phyloP scores from a whole-genome alignment of 1,139 yeast species.

The Taphrina wiesneri region DNA sequence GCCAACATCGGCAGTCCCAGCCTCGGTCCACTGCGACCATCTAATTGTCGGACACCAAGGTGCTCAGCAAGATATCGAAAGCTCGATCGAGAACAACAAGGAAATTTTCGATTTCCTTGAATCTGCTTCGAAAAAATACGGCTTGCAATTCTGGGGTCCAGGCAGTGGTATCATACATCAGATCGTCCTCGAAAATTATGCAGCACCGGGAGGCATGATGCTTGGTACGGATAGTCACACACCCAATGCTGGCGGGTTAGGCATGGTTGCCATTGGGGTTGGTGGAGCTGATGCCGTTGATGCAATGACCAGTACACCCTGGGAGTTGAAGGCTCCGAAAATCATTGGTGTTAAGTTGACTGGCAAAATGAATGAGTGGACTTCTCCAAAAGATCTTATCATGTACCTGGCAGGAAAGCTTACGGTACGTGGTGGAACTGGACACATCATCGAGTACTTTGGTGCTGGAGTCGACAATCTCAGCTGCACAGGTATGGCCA shows the following conservation, averaged over 20 bases:
- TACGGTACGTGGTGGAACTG: conserved; percentile 98
- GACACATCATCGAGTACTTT: conserved; percentile 89
- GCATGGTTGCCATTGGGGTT: conserved; percentile 94
- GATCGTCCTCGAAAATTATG: conserved; percentile 90
- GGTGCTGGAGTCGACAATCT: conserved; percentile 87
- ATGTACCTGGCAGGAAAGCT: conserved; percentile 83
- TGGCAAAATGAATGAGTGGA: conserved; percentile 85
- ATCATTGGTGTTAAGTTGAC: conserved; percentile 87
- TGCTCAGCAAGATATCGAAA: conserved; percentile 71
- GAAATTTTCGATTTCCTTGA: conserved; percentile 93
- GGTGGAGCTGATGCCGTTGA: conserved; percentile 99
- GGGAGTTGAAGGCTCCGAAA: conserved; percentile 98
- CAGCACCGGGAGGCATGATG: conserved; percentile 96
- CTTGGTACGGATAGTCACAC: conserved; percentile 99
- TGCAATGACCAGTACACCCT: conserved; percentile 94
- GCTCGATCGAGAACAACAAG: conserved; percentile 77
- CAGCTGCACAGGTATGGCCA: conserved; percentile 98
- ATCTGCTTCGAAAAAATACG: conserved; percentile 87
- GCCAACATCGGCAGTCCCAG: conserved; percentile 83
- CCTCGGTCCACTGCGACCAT: conserved; percentile 95
- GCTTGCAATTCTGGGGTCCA: conserved; percentile 98
- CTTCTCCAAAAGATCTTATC: conserved; percentile 94
- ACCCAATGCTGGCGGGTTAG: conserved; percentile 98
- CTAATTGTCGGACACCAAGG: conserved; percentile 94
- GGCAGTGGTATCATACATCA: conserved; percentile 99